Evolutionary conservation across 2,329 filamentous ascomycete species (phyloP).

Genomic region (Tympanopsis confertula): DNA sequence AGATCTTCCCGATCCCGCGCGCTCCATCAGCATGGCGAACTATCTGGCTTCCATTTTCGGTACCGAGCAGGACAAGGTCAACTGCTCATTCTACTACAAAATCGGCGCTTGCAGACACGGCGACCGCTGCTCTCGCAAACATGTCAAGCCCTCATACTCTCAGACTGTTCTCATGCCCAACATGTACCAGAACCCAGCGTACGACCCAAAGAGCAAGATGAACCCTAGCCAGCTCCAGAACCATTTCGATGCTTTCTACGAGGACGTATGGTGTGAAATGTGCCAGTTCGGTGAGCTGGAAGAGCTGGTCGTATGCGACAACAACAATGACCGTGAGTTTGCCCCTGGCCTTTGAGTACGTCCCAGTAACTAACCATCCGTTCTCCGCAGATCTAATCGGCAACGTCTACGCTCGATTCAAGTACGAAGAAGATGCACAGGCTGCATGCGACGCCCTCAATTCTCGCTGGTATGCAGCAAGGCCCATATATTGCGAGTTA

Average conservation of each 20-base stretch:
- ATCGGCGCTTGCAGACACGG: conserved; percentile 97
- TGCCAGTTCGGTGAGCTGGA: conserved; percentile 97
- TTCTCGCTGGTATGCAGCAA: conserved; percentile 87
- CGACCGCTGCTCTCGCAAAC: conserved; percentile 94
- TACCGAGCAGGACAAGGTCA: conserved; percentile 98
- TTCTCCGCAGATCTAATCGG: conserved; percentile 88
- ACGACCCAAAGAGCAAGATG: conserved; percentile 95
- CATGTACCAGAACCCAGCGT: conserved; percentile 97
- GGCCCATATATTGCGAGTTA: conserved; percentile 96
- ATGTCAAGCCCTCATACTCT: conserved; percentile 96
- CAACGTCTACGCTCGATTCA: conserved; percentile 98
- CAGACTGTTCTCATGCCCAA: conserved; percentile 97
- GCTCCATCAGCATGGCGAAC: conserved; percentile 69
- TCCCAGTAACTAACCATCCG: not conserved
- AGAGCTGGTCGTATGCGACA: conserved; percentile 96
- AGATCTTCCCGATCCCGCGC: too few species aligned
- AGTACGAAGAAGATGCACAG: conserved; percentile 95
- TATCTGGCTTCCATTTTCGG: conserved; percentile 99
- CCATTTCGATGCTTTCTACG: conserved; percentile 99
- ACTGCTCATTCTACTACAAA: conserved; percentile 99
- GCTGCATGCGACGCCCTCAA: conserved; percentile 89
- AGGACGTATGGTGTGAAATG: conserved; percentile 99
- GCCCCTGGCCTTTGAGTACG: not conserved
- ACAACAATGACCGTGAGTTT: conserved; percentile 86
- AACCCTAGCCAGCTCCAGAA: conserved; percentile 92